phyloP scores from a whole-genome alignment of 2,329 filamentous ascomycete genomes.

The Penicillium sclerotiorum region DNA sequence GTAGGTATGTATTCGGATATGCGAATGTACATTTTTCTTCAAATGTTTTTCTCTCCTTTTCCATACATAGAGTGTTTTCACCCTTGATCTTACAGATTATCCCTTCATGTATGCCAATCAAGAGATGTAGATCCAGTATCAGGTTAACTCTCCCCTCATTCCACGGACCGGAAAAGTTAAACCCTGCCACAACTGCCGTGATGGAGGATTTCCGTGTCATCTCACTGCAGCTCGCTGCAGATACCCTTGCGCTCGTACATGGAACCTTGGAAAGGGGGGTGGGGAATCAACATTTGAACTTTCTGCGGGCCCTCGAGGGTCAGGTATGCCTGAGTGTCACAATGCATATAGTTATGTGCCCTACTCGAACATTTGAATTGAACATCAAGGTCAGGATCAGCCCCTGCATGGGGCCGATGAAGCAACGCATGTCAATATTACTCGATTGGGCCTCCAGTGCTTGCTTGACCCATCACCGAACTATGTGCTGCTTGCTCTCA shows the following conservation, averaged over 20 bases:
- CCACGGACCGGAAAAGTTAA: conserved; percentile 2
- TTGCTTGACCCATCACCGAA: no score
- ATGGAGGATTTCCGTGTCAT: conserved; percentile 18
- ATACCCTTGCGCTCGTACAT: conserved; percentile 14
- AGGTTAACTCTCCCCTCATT: conserved; percentile 7
- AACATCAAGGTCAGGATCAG: conserved; percentile 17
- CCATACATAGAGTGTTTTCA: neutral
- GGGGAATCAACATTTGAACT: neutral
- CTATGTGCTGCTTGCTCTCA: no score
- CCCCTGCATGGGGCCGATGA: conserved; percentile 19
- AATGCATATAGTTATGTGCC: neutral
- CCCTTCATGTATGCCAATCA: conserved; percentile 1
- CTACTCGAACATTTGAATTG: neutral
- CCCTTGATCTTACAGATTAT: neutral
- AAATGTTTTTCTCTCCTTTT: no score
- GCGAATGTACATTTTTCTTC: no score
- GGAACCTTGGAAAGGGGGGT: conserved; percentile 8
- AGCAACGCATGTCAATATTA: no score
- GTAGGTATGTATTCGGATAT: no score
- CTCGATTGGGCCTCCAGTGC: no score
- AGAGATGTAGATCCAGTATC: conserved; percentile 5
- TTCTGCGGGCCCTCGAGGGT: neutral
- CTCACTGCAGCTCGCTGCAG: conserved; percentile 20
- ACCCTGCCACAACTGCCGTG: conserved; percentile 7
- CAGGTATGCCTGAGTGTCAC: conserved; percentile 20